Evolutionary conservation across 2,329 filamentous ascomycete species (phyloP).

Genomic region (Niveomyces coronatus): DNA sequence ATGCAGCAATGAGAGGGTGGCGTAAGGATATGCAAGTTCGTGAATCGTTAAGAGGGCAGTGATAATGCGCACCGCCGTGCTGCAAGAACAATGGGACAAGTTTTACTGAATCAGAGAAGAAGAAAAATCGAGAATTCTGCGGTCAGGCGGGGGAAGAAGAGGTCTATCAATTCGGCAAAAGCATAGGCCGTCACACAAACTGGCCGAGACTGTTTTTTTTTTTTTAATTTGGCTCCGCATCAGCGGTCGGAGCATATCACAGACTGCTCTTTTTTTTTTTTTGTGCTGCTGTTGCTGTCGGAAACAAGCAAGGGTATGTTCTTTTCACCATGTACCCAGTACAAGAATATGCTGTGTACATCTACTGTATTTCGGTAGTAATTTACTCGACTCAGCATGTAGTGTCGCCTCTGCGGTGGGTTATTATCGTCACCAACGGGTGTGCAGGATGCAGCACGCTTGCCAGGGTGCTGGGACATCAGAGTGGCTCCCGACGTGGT

Average conservation of each 20-base stretch:
- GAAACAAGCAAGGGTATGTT: constrained; percentile 4
- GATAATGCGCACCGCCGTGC: too few relatives aligned
- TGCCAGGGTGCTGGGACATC: too few relatives aligned
- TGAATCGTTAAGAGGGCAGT: too few relatives aligned
- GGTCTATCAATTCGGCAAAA: constrained; percentile 8
- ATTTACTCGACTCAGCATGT: background rate
- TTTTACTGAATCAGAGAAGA: constrained; percentile 6
- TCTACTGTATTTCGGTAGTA: background rate
- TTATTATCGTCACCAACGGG: constrained; percentile 4
- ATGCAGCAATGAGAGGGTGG: too few relatives aligned
- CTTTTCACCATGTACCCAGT: too few relatives aligned
- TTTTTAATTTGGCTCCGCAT: constrained; percentile 9
- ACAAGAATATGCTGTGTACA: background rate
- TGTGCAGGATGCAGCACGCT: background rate
- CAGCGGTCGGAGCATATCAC: constrained; percentile 3
- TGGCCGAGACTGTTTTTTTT: too few relatives aligned
- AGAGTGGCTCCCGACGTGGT: constrained; percentile 3
- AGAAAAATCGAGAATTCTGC: constrained; percentile 3
- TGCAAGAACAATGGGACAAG: too few relatives aligned
- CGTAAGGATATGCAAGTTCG: too few relatives aligned
- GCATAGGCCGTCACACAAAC: constrained; percentile 6
- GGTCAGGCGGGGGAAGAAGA: constrained; percentile 4
- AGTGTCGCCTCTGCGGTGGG: background rate
- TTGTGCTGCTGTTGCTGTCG: too few relatives aligned
- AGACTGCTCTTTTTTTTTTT: background rate